A percentile compares a stretch with the other conserved stretches of the same genome.
These are phyloP conservation scores for Penicillium sp. DNA, from an alignment of 2,329 filamentous ascomycete genomes.

Conservation along the genomic window DNA sequence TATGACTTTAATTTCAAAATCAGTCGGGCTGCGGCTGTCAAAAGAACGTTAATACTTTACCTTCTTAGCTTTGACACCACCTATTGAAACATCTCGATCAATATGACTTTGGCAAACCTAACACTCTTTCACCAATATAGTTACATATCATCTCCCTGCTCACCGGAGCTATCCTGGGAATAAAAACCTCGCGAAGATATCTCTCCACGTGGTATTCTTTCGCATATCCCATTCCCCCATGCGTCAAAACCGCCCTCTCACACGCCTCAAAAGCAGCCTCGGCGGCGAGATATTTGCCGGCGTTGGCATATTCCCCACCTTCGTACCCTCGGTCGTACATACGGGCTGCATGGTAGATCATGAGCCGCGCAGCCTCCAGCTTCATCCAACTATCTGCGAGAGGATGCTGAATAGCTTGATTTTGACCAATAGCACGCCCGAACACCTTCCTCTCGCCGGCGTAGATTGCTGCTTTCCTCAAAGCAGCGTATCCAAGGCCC, in stretches of 20 bases:
- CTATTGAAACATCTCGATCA: conserved; percentile 8
- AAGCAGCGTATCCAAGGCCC: conserved; percentile 46
- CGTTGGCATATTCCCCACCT: conserved; percentile 56
- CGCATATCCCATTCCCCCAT: conserved; percentile 61
- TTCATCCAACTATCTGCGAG: conserved; percentile 57
- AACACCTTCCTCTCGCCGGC: conserved; percentile 52
- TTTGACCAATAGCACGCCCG: conserved; percentile 53
- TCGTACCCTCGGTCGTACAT: conserved; percentile 54
- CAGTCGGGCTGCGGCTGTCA: no score
- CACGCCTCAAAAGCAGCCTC: conserved; percentile 58
- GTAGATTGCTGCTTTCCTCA: conserved; percentile 46
- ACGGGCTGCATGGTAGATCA: conserved; percentile 56
- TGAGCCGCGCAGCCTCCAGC: conserved; percentile 56
- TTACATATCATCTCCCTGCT: conserved; percentile 48
- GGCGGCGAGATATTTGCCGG: conserved; percentile 58
- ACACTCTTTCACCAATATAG: conserved; percentile 38
- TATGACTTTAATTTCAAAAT: no score
- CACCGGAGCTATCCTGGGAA: conserved; percentile 57
- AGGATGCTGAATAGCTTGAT: conserved; percentile 57
- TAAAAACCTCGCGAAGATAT: conserved; percentile 56
- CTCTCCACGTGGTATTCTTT: conserved; percentile 60
- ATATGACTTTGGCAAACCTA: conserved; percentile 38
- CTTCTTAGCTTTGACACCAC: no score
- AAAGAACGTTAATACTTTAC: no score
- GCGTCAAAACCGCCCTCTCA: conserved; percentile 53